Evolutionary conservation across 2,329 filamentous ascomycete species (phyloP), one percentile per base, ranked within the genome.

Genomic region (Hymenoscyphus infarciens): DNA sequence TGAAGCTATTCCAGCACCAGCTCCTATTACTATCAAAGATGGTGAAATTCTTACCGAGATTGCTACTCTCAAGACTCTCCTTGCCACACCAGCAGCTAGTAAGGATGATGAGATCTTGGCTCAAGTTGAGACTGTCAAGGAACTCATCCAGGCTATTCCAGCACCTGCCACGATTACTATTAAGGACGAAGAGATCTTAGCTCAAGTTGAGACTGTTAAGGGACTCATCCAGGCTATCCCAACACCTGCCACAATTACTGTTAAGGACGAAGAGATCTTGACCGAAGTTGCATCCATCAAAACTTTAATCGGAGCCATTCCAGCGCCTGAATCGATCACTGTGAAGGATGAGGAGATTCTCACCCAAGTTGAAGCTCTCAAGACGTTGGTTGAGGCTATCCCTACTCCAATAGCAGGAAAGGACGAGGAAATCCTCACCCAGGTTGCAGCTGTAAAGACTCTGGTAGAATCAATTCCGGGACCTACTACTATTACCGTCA

Each of bases 311-410:
- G 53, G 57, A 13, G 38, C 56, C 27, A 60, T 65, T n/a, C 61
- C 61, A 29, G 57, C 59, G 16, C 61, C 63, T 22, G 39, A 29
- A 8, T 22, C 56, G 13, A 42, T 60, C 16, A 60, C 59, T 13
- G 49, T 60, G 25, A 61, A 64, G 25, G 54, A 62, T 33, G 35
- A 57, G 2, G 60, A 61, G 16, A 59, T 64, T 25, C 29, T 62
- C 29, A 29, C 56, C n/a, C 45, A 64, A 35, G 27, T 61, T 35
- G 39, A 39, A 10, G 7, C 53, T 22, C 22, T 66, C 19, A 66
- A 68, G 60, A 31, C 64, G 22, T 35, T 65, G 16, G 55, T 66
- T 31, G 60, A 63, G 49, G 60, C 58, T 19, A 61, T 67, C 5
- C 66, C 66, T 27, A 27, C 25, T 55, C 66, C 66, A 45, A 56